Base-by-base conservation (phyloP, 1,284 basidiomycete species). In the Heterobasidion irregulare region DNA sequence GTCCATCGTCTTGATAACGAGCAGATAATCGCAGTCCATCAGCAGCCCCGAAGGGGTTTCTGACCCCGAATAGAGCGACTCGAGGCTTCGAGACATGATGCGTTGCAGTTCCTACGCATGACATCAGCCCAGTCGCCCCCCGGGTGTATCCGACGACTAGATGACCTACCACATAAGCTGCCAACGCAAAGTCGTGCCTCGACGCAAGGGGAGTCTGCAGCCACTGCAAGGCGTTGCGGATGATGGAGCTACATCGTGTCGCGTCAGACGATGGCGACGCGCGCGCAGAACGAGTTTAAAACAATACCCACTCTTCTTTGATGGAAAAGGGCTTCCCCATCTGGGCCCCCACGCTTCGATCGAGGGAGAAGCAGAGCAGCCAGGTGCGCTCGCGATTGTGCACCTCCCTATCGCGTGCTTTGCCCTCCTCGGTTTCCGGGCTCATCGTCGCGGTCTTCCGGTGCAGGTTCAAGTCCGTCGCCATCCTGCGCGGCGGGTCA, bases 351-450 rank as follows among this genome's bases (percentile, higher is more conserved):
- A 89, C 80, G 61, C 92, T 95, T 56, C 94, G 82, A 69, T 98
- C 95, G 41, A 97, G 77, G 55, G 83, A 83, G 69, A 92, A 98
- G 68, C 93, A 97, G 59, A 95, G 71, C 53, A 96, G 78, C 95
- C 95, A 98, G 26, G 94, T 95, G 50, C 95, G 75, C 69, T 98
- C 95, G 47, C 95, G 81, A 68, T 97, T 98, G 69, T 93, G 86
- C 15, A 97, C 87, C 72, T 97, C 92, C 61, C 76, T 73, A 59
- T 89, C 86, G 52, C 88, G 81, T 33, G 84, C 80, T 52, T 77
- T 78, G 38, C 83, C 88, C 65, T 93, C 92, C 15, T 84, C 74
- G 0, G 87, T 85, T 59, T 89, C 84, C n/a, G 80, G 75, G 55
- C 82, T 83, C 2, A 76, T 74, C 34, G 83, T 75, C 4, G 85